phyloP scores from a whole-genome alignment of 768 basidiomycete species.

The Leccinum broughii region DNA sequence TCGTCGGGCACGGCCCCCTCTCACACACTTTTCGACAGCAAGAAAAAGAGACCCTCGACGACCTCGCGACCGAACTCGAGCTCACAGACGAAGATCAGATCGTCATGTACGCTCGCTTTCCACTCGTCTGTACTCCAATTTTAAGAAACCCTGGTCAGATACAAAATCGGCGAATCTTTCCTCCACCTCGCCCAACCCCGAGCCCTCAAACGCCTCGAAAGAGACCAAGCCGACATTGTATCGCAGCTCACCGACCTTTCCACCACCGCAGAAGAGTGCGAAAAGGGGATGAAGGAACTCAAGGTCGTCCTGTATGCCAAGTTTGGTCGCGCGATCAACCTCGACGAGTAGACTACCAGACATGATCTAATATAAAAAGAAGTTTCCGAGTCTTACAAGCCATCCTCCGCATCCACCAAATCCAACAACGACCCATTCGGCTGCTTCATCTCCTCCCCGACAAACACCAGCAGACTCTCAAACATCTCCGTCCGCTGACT shows the following conservation, averaged over 20 bases:
- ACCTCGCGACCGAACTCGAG: slow-evolving; percentile 84
- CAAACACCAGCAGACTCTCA: slow-evolving; percentile 62
- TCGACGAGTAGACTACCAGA: slow-evolving; percentile 60
- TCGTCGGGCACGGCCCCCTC: not conserved
- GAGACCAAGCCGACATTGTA: slow-evolving; percentile 62
- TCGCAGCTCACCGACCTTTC: slow-evolving; percentile 52
- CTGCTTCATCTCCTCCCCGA: slow-evolving; percentile 64
- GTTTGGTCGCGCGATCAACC: slow-evolving; percentile 91
- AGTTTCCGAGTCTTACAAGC: slow-evolving; percentile 15
- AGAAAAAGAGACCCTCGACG: slow-evolving; percentile 94
- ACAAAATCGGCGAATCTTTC: slow-evolving; percentile 89
- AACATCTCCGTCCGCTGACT: slow-evolving; percentile 70
- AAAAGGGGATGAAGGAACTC: slow-evolving; percentile 75
- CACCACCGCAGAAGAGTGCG: slow-evolving; percentile 59
- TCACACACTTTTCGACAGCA: slow-evolving; percentile 47
- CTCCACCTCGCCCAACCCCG: slow-evolving; percentile 70
- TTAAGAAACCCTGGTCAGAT: slow-evolving; percentile 49
- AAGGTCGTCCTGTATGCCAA: slow-evolving; percentile 84
- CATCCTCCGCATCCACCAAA: slow-evolving; percentile 48
- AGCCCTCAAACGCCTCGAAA: slow-evolving; percentile 72
- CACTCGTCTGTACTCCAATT: slow-evolving; percentile 54
- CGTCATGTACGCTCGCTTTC: slow-evolving; percentile 57
- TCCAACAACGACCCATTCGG: slow-evolving; percentile 64
- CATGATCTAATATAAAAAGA: too few relatives aligned
- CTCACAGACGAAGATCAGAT: slow-evolving; percentile 82